Evolutionary conservation across 495 filamentous ascomycete genomes (phyloP).

Genomic region (Amphirosellinia nigrospora): DNA sequence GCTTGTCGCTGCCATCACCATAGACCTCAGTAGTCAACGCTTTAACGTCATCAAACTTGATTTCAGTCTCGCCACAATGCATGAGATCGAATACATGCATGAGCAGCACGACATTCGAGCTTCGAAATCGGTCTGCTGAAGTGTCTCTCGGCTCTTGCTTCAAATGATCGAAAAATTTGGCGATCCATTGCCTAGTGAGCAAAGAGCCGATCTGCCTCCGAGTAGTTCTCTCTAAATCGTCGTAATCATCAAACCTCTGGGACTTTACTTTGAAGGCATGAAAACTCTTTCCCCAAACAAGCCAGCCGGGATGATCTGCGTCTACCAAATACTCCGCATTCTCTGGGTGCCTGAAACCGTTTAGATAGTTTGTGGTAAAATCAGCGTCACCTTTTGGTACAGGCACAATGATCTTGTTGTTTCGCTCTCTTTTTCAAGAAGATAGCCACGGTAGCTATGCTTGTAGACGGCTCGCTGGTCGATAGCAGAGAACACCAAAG

Average conservation of each 20-base stretch:
- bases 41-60: constrained; percentile 87
- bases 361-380: constrained; percentile 79
- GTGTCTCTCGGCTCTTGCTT: constrained; percentile 96
- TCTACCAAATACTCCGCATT: constrained; percentile 85
- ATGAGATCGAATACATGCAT: constrained; percentile 89
- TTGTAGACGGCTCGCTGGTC: constrained; percentile 84
- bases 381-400: constrained; percentile 73
- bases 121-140: constrained; percentile 82
- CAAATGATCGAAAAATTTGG: constrained; percentile 85
- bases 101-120: constrained; percentile 82
- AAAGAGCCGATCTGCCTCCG: constrained; percentile 82
- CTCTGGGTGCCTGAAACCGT: constrained; percentile 78
- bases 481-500: constrained; percentile 79
- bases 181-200: constrained; percentile 84
- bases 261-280: constrained; percentile 75
- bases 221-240: constrained; percentile 76
- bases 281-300: constrained; percentile 92
- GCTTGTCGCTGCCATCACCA: constrained; percentile 94
- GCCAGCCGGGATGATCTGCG: constrained; percentile 91
- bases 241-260: constrained; percentile 74
- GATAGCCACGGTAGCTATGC: constrained; percentile 84
- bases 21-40: constrained; percentile 75
- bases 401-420: constrained; percentile 72
- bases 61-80: constrained; percentile 71
- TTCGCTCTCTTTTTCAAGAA: constrained; percentile 75